Conservation (phyloP, 176 grass and related monocot genomes). For the Eragrostis nindensis region DNA sequence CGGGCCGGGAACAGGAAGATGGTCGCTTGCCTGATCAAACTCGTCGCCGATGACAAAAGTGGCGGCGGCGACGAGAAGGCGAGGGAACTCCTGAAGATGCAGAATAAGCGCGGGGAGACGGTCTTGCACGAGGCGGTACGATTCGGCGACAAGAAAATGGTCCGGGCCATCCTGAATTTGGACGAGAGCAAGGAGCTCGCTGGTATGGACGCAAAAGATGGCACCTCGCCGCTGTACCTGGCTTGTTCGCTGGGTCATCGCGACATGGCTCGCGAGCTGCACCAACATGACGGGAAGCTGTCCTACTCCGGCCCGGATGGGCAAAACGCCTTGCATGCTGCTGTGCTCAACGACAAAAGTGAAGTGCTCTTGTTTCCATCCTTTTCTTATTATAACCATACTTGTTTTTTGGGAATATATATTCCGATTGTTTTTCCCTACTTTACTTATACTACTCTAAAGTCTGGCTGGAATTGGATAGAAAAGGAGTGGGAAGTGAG, state of each 20-base stretch:
- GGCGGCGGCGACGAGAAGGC: too few species aligned
- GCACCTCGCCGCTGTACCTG: slow-evolving; percentile 17
- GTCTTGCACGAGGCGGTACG: slow-evolving; percentile 14
- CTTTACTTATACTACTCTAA: too few species aligned
- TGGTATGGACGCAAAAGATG: background rate
- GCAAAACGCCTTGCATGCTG: slow-evolving; percentile 3
- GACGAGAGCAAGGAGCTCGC: background rate
- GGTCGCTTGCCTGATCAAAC: background rate
- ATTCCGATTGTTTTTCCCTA: too few species aligned
- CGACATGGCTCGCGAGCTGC: background rate
- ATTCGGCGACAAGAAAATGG: background rate
- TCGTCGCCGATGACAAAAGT: too few species aligned
- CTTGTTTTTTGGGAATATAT: too few species aligned
- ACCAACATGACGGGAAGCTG: background rate
- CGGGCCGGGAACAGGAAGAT: background rate
- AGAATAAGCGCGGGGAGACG: slow-evolving; percentile 23
- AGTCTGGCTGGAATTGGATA: too few species aligned
- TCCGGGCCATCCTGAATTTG: background rate
- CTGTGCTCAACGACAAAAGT: background rate
- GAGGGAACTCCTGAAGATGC: background rate
- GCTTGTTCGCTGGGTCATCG: background rate
- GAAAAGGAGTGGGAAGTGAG: too few species aligned
- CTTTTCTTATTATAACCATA: too few species aligned
- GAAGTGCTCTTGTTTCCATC: background rate
- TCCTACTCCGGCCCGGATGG: background rate